Conservation (phyloP, 257 asterid species). For the Ligustrum vulgare region DNA sequence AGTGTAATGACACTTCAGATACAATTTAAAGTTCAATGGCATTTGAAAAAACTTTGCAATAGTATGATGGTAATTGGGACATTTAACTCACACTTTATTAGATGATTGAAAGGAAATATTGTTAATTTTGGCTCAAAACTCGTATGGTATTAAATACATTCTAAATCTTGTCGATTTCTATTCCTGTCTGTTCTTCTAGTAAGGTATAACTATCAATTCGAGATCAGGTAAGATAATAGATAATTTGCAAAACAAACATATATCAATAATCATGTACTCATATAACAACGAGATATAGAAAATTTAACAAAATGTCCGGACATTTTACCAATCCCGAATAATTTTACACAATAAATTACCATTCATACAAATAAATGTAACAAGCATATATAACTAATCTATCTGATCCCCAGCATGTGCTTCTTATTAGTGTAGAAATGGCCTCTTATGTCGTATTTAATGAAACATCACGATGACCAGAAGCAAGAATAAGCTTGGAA, state of each 20-base stretch:
- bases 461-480: conserved; percentile 41
- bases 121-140: no score
- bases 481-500: conserved; percentile 45
- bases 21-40: no score
- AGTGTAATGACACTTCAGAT: no score
- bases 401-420: neutral
- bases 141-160: no score
- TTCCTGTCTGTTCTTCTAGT: no score
- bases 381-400: neutral
- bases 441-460: conserved; percentile 17
- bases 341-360: neutral
- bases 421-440: neutral
- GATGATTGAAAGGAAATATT: no score
- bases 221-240: neutral
- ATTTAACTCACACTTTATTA: no score
- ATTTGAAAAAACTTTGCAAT: no score
- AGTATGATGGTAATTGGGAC: no score
- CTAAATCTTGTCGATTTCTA: no score
- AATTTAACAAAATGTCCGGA: neutral
- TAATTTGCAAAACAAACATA: neutral
- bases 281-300: neutral
- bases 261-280: neutral
- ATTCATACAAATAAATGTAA: neutral
- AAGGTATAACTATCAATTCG: no score
- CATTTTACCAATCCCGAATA: neutral